Conservation (phyloP, 768 basidiomycete species). For the Tremella yokohamensis region DNA sequence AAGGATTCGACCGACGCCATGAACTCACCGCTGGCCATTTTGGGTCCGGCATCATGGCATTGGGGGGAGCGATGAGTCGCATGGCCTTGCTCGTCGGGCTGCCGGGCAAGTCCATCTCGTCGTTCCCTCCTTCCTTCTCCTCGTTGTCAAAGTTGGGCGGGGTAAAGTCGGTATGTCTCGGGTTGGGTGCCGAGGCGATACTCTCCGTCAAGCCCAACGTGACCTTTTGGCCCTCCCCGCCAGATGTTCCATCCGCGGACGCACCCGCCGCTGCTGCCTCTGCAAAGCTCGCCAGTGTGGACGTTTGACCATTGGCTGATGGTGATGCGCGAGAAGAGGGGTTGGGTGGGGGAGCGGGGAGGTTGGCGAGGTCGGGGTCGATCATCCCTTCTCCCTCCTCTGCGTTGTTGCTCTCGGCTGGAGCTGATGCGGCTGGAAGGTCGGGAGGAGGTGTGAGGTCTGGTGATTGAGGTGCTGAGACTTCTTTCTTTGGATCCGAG, state of each 20-base stretch:
- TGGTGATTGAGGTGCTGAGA: too few relatives aligned
- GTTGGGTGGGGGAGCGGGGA: conserved; percentile 29
- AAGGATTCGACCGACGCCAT: neutral
- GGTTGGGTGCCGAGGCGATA: conserved; percentile 41
- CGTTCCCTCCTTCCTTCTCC: conserved; percentile 18
- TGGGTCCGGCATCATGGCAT: conserved; percentile 29
- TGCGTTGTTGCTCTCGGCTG: too few relatives aligned
- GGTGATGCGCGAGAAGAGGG: neutral
- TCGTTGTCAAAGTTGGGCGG: conserved; percentile 14
- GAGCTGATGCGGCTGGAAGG: too few relatives aligned
- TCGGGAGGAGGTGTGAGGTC: too few relatives aligned
- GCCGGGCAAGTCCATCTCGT: conserved; percentile 31
- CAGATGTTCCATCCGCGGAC: conserved; percentile 3
- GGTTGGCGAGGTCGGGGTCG: conserved; percentile 35
- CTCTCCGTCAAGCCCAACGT: conserved; percentile 34
- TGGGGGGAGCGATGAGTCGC: conserved; percentile 39
- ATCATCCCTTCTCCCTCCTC: conserved; percentile 21
- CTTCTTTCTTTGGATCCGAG: too few relatives aligned
- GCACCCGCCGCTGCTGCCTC: conserved; percentile 3
- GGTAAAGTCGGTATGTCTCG: conserved; percentile 32
- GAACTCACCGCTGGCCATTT: conserved; percentile 43
- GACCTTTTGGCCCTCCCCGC: neutral
- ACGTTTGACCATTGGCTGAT: conserved; percentile 1
- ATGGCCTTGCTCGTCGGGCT: conserved; percentile 41
- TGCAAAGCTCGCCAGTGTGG: conserved; percentile 4